phyloP scores from a whole-genome alignment of 192 early-diverging fungal species.

The Chytriomyces hyalinus region DNA sequence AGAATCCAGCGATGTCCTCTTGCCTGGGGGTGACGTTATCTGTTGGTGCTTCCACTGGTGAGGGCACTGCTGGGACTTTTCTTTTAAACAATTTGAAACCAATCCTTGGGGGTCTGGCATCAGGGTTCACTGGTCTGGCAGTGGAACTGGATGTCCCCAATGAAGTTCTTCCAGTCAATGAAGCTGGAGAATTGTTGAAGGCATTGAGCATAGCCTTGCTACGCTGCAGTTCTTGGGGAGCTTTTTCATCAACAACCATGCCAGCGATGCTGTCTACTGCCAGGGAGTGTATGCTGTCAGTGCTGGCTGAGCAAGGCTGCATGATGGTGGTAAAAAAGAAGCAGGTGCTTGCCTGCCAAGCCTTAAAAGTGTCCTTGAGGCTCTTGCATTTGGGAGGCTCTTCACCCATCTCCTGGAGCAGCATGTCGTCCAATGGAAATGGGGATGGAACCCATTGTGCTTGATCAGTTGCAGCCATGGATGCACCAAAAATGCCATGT shows the following conservation, averaged over 20 bases:
- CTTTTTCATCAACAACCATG: not conserved
- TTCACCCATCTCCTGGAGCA: too few relatives aligned
- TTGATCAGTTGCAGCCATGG: too few relatives aligned
- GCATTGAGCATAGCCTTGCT: not conserved
- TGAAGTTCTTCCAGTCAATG: not conserved
- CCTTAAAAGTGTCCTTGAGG: not conserved
- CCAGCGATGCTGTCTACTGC: not conserved
- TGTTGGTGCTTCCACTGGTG: not conserved
- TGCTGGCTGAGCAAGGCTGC: not conserved
- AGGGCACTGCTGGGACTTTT: not conserved
- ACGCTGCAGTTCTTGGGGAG: not conserved
- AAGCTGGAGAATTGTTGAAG: not conserved
- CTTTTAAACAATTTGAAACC: not conserved
- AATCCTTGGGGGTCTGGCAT: not conserved
- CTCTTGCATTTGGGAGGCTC: not conserved
- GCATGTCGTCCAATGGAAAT: not conserved
- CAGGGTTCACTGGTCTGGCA: not conserved
- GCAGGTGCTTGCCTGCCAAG: not conserved
- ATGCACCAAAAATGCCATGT: too few relatives aligned
- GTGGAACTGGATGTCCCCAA: not conserved
- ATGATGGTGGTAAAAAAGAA: not conserved
- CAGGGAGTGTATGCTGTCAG: too few relatives aligned
- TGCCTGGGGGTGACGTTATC: conserved; percentile 30
- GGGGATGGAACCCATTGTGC: too few relatives aligned
- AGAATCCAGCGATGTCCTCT: conserved; percentile 39